phyloP scores from a whole-genome alignment of 768 basidiomycete genomes.

The Lentinus tigrinus region DNA sequence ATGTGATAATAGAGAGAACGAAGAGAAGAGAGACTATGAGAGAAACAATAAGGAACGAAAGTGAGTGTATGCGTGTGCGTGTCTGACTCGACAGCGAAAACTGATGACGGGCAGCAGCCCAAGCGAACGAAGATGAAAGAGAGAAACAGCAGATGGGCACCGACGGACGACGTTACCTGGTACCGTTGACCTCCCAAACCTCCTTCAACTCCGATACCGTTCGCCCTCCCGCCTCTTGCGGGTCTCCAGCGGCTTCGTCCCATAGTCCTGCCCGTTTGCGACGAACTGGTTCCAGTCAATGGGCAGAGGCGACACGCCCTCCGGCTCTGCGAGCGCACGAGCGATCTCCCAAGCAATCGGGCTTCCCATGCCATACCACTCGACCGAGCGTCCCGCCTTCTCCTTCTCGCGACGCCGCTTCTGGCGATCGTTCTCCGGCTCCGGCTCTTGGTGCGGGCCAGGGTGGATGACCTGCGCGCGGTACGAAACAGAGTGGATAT shows the following conservation, averaged over 20 bases:
- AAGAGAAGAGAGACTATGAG: background rate
- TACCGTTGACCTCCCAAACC: background rate
- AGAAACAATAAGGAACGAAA: background rate
- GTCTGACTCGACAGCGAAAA: too few relatives aligned
- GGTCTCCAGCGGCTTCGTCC: conserved; percentile 8
- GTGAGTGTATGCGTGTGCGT: background rate
- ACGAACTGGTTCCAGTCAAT: conserved; percentile 10
- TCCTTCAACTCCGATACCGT: background rate
- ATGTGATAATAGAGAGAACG: background rate
- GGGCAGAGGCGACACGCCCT: conserved; percentile 12
- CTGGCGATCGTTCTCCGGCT: background rate
- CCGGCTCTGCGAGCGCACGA: conserved; percentile 12
- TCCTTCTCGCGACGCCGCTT: background rate
- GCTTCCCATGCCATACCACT: conserved; percentile 12
- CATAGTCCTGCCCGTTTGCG: conserved; percentile 2
- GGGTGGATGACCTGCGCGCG: conserved; percentile 8
- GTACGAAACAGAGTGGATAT: background rate
- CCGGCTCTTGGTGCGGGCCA: background rate
- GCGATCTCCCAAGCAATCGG: conserved; percentile 10
- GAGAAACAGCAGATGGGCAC: too few relatives aligned
- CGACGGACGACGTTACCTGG: too few relatives aligned
- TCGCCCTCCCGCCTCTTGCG: background rate
- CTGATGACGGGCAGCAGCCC: too few relatives aligned
- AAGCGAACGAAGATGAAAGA: too few relatives aligned
- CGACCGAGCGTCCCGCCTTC: background rate